Conservation (phyloP, 2,329 filamentous ascomycete species). For the Bipolaris victoriae region DNA sequence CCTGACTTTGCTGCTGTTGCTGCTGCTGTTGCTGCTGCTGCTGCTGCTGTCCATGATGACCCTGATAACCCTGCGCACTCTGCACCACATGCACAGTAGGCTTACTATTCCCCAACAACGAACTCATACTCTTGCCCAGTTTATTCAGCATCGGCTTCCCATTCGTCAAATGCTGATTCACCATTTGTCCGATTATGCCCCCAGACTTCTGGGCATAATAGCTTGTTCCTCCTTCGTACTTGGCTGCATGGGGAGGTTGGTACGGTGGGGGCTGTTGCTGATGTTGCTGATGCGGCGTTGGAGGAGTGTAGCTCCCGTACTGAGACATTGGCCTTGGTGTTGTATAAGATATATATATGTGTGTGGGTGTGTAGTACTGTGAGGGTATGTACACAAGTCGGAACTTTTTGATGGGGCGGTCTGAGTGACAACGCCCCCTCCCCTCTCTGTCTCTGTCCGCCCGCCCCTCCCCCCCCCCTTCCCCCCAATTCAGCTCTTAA, state of each 20-base stretch:
- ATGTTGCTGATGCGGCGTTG: slow-evolving; percentile 18
- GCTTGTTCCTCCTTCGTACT: slow-evolving; percentile 15
- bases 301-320: slow-evolving; percentile 24
- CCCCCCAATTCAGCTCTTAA: background rate
- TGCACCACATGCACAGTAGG: slow-evolving; percentile 32
- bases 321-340: slow-evolving; percentile 36
- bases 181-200: slow-evolving; percentile 37
- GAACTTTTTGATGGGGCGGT: too few relatives aligned
- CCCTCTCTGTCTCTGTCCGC: too few relatives aligned
- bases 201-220: slow-evolving; percentile 28
- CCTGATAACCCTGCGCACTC: slow-evolving; percentile 39
- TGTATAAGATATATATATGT: background rate
- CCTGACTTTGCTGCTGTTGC: slow-evolving; percentile 9
- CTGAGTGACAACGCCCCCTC: too few relatives aligned
- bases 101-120: slow-evolving; percentile 34
- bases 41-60: slow-evolving; percentile 25
- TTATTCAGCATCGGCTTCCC: slow-evolving; percentile 48
- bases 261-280: slow-evolving; percentile 26
- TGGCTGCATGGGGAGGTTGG: slow-evolving; percentile 18
- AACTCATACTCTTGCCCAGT: slow-evolving; percentile 46
- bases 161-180: slow-evolving; percentile 40
- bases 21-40: slow-evolving; percentile 1
- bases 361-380: background rate
- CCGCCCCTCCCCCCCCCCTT: too few relatives aligned
- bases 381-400: too few relatives aligned